phyloP scores from a whole-genome alignment of 2,329 filamentous ascomycete species.

The Leptosphaerulina australis region DNA sequence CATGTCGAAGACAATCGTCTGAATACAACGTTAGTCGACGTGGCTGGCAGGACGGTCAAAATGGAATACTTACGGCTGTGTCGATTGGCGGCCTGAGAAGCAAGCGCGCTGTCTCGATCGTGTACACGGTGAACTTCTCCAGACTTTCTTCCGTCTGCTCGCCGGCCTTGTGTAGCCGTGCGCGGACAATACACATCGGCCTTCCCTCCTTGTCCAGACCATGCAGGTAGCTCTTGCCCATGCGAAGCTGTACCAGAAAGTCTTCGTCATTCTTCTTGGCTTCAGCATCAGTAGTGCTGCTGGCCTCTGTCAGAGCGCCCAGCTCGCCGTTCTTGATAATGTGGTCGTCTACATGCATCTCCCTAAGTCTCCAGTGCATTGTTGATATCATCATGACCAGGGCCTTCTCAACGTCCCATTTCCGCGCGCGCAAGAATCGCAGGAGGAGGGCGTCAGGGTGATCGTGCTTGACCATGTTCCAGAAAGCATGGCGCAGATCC shows the following conservation, averaged over 20 bases:
- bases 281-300: slow-evolving; percentile 65
- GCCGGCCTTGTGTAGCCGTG: slow-evolving; percentile 78
- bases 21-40: not conserved
- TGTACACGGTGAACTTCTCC: slow-evolving; percentile 89
- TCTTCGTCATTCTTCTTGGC: slow-evolving; percentile 74
- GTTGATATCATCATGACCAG: slow-evolving; percentile 93
- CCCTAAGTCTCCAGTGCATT: slow-evolving; percentile 84
- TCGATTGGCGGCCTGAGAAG: slow-evolving; percentile 80
- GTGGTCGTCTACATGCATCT: slow-evolving; percentile 88
- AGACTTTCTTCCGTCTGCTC: slow-evolving; percentile 83
- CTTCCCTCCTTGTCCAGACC: slow-evolving; percentile 82
- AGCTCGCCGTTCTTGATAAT: slow-evolving; percentile 62
- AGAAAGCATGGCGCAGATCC: slow-evolving; percentile 79
- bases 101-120: slow-evolving; percentile 93
- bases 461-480: slow-evolving; percentile 94
- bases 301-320: slow-evolving; percentile 62
- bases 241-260: slow-evolving; percentile 80
- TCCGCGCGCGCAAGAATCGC: slow-evolving; percentile 56
- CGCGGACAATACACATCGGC: slow-evolving; percentile 85
- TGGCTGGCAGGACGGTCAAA: slow-evolving; percentile 22
- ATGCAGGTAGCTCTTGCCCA: slow-evolving; percentile 93
- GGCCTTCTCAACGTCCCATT: slow-evolving; percentile 91
- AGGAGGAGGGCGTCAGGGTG: slow-evolving; percentile 79
- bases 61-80: slow-evolving; percentile 74
- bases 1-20: slow-evolving; percentile 97